These are phyloP conservation scores for Polygonum aviculare DNA, from an alignment of 148 eudicot species.

Conservation along the genomic window DNA sequence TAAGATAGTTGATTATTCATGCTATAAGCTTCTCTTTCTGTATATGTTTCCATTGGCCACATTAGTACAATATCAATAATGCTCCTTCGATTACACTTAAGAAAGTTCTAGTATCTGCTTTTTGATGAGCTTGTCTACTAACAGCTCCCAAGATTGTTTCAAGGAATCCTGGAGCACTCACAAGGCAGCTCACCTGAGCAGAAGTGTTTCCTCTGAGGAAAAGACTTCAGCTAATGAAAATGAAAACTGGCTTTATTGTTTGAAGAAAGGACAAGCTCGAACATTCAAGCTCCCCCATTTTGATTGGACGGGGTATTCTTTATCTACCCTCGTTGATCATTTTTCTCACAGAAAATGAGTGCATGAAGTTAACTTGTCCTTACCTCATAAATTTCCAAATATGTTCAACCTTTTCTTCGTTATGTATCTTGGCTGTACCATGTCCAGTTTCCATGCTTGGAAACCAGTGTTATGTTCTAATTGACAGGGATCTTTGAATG, in stretches of 20 bases:
- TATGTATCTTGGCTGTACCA: background rate
- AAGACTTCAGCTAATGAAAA: conserved; percentile 20
- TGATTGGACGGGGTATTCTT: conserved; percentile 90
- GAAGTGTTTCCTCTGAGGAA: conserved; percentile 40
- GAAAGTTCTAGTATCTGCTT: background rate
- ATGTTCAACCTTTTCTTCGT: background rate
- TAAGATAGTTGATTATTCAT: background rate
- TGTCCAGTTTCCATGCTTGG: background rate
- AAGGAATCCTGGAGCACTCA: conserved; percentile 95
- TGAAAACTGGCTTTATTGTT: conserved; percentile 86
- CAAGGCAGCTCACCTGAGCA: conserved; percentile 71
- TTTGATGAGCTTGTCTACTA: conserved; percentile 15
- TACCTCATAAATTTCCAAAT: background rate
- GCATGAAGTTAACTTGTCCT: background rate
- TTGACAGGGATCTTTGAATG: background rate
- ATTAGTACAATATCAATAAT: background rate
- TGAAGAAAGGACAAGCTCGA: conserved; percentile 82
- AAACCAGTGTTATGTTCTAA: background rate
- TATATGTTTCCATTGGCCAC: background rate
- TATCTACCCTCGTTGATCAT: background rate
- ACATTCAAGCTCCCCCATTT: conserved; percentile 69
- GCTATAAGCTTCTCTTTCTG: background rate
- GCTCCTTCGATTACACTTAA: background rate
- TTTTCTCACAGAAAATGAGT: background rate
- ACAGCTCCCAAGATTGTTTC: conserved; percentile 95